Evolutionary conservation across 2,329 filamentous ascomycete genomes (phyloP).

Genomic region (Zasmidium cellare): DNA sequence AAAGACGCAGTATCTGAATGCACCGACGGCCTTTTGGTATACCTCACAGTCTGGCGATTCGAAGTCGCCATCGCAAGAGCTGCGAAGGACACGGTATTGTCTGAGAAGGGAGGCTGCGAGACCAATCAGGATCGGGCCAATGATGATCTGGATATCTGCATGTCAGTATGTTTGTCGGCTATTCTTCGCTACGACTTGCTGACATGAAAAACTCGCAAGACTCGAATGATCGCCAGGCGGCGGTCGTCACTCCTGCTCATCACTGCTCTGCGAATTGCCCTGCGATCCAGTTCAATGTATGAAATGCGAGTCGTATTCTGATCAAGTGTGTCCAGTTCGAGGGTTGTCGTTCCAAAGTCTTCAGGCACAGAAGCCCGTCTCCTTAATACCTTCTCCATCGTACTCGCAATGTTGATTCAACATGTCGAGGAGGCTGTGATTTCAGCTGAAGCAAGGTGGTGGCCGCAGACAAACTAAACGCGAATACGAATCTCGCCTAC

Average conservation of each 20-base stretch:
- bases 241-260: background rate
- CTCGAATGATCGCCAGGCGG: background rate
- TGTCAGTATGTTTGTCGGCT: no score
- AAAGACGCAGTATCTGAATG: conserved; percentile 2
- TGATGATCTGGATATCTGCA: background rate
- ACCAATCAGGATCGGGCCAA: background rate
- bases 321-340: background rate
- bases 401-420: background rate
- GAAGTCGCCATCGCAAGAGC: background rate
- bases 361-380: background rate
- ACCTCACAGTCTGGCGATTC: background rate
- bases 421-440: background rate
- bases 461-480: background rate
- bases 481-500: background rate
- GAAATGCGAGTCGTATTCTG: background rate
- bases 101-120: background rate
- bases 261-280: background rate
- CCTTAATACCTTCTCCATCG: background rate
- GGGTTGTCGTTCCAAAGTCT: background rate
- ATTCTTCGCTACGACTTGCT: no score
- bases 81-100: background rate
- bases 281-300: background rate
- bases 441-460: background rate
- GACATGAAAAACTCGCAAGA: background rate
- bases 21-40: conserved; percentile 3